Conservation (phyloP, 176 grass and related monocot species). For the Metroxylon sagu region DNA sequence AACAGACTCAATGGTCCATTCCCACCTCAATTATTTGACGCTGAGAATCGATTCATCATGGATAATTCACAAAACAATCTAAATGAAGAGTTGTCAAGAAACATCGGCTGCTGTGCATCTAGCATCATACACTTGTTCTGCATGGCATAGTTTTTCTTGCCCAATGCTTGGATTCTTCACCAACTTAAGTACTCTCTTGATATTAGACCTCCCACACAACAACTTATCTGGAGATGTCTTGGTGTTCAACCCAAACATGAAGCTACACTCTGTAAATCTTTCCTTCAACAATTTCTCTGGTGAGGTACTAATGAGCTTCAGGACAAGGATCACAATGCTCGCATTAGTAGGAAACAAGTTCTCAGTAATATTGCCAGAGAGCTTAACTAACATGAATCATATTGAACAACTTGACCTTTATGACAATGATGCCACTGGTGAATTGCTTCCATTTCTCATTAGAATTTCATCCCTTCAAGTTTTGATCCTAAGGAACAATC, state of each 20-base stretch:
- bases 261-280: slow-evolving; percentile 18
- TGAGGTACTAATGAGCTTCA: slow-evolving; percentile 10
- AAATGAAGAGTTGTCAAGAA: slow-evolving; percentile 13
- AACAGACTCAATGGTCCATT: slow-evolving; percentile 13
- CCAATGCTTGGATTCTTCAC: slow-evolving; percentile 15
- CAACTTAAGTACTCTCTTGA: slow-evolving; percentile 20
- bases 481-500: slow-evolving; percentile 23
- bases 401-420: slow-evolving; percentile 23
- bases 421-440: slow-evolving; percentile 7
- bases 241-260: slow-evolving; percentile 5
- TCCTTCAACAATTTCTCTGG: slow-evolving; percentile 18
- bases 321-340: slow-evolving; percentile 15
- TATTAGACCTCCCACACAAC: slow-evolving; percentile 15
- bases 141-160: slow-evolving; percentile 7
- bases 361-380: neutral
- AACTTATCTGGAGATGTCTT: slow-evolving; percentile 16
- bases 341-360: slow-evolving; percentile 18
- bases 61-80: slow-evolving; percentile 24
- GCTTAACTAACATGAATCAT: slow-evolving; percentile 10
- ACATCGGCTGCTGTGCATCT: slow-evolving; percentile 10
- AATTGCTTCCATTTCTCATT: neutral
- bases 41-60: slow-evolving; percentile 1
- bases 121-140: slow-evolving; percentile 16
- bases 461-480: slow-evolving; percentile 19
- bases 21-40: slow-evolving; percentile 16